A percentile compares a stretch with the other conserved stretches of the same genome.
These are phyloP conservation scores for Saitozyma podzolica DNA, from an alignment of 768 basidiomycete genomes.

Conservation along the genomic window DNA sequence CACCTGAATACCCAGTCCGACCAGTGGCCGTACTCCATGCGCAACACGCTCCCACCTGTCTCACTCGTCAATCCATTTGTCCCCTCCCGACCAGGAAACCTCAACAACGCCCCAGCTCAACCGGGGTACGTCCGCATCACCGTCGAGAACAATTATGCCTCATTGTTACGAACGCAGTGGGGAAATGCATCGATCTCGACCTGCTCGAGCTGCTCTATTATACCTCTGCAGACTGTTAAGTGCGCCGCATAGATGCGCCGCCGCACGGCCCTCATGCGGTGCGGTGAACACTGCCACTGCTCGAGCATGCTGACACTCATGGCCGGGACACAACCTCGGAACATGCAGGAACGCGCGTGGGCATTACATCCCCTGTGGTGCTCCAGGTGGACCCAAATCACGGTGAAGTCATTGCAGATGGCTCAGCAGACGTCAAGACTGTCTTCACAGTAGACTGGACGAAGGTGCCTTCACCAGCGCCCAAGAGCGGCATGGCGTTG, in stretches of 20 bases:
- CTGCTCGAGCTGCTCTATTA: no score
- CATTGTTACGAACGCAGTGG: no score
- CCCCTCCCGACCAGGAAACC: slow-evolving; percentile 57
- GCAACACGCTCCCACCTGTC: slow-evolving; percentile 57
- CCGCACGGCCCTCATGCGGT: no score
- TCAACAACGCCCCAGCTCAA: slow-evolving; percentile 55
- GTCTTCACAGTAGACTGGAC: slow-evolving; percentile 65
- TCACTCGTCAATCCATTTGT: slow-evolving; percentile 57
- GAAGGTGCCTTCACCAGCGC: slow-evolving; percentile 35
- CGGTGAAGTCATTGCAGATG: slow-evolving; percentile 58
- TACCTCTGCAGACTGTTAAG: no score
- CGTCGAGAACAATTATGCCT: slow-evolving; percentile 63
- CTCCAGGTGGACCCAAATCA: slow-evolving; percentile 57
- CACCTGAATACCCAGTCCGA: slow-evolving; percentile 49
- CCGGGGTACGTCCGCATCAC: slow-evolving; percentile 64
- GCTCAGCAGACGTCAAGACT: slow-evolving; percentile 59
- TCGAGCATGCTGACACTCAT: no score
- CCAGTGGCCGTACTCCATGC: slow-evolving; percentile 67
- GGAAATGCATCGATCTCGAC: no score
- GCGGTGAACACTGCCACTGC: no score
- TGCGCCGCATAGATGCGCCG: no score
- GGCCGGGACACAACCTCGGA: no score
- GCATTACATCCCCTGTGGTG: slow-evolving; percentile 60
- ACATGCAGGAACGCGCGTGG: no score
- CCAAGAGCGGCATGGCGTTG: slow-evolving; percentile 1